A percentile compares a stretch with the other conserved stretches of the same genome.
Evolutionary conservation across 768 basidiomycete genomes (phyloP).

Genomic region (Amanita subjunquillea): DNA sequence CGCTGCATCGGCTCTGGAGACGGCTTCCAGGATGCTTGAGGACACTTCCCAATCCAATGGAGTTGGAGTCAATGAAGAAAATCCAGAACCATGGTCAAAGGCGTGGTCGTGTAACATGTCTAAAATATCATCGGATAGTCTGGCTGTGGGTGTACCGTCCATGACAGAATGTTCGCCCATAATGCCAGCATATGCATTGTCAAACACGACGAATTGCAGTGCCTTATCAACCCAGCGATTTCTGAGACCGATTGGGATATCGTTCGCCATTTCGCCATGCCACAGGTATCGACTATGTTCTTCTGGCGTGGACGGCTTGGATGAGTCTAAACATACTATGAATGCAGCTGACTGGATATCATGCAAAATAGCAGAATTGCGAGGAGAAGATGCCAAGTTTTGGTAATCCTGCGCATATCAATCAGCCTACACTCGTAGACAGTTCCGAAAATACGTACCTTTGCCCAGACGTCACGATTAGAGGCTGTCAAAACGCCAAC

Average conservation of each 20-base stretch:
- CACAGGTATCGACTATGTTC: constrained; percentile 66
- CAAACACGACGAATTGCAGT: constrained; percentile 75
- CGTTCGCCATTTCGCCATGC: constrained; percentile 60
- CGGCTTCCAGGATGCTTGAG: constrained; percentile 34
- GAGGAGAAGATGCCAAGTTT: constrained; percentile 43
- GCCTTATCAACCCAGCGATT: constrained; percentile 92
- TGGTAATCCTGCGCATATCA: constrained; percentile 46
- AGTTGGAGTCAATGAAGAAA: constrained; percentile 21
- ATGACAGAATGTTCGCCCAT: constrained; percentile 92
- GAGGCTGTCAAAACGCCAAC: constrained; percentile 72
- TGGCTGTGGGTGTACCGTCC: constrained; percentile 79
- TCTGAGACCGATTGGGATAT: constrained; percentile 44
- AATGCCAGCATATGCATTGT: constrained; percentile 71
- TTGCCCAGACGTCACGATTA: constrained; percentile 84
- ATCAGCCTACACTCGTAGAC: constrained; percentile 1
- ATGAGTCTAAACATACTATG: constrained; percentile 69
- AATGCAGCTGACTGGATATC: constrained; percentile 83
- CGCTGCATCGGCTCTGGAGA: constrained; percentile 43
- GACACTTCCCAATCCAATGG: constrained; percentile 60
- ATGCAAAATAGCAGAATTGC: constrained; percentile 56
- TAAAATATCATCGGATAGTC: constrained; percentile 63
- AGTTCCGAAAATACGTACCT: constrained; percentile 30
- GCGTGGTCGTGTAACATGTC: constrained; percentile 42
- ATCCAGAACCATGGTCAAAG: constrained; percentile 52
- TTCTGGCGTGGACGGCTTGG: constrained; percentile 36